Percentiles rank a stretch among this genome's conserved stretches.
These are phyloP conservation scores for Rhodosporidiobolus sp. DNA, from an alignment of 768 basidiomycete species.

Conservation along the genomic window DNA sequence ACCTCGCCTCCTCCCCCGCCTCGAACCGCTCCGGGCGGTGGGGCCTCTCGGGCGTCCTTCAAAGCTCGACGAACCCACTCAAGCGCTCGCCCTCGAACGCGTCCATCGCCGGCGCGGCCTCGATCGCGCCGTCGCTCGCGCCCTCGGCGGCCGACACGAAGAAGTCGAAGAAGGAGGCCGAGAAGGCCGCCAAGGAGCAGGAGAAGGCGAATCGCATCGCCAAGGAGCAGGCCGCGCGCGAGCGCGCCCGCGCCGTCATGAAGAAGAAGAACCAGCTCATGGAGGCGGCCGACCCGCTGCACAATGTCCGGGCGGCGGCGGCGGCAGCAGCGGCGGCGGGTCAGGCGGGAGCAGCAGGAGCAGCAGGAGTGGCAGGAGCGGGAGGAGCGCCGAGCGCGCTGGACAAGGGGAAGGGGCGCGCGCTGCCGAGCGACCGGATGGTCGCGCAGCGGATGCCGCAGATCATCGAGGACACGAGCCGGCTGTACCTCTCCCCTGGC, in stretches of 20 bases:
- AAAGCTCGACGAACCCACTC: slow-evolving; percentile 41
- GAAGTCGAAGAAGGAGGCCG: slow-evolving; percentile 52
- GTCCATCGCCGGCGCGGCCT: slow-evolving; percentile 29
- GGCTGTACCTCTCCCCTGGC: slow-evolving; percentile 20
- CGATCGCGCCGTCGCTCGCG: neutral
- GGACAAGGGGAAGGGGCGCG: slow-evolving; percentile 34
- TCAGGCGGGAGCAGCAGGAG: neutral
- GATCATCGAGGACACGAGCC: slow-evolving; percentile 42
- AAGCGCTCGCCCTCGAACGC: slow-evolving; percentile 47
- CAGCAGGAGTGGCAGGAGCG: neutral
- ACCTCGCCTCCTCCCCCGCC: neutral
- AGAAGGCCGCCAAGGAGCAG: slow-evolving; percentile 44
- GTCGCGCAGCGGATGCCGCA: slow-evolving; percentile 42
- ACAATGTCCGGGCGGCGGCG: slow-evolving; percentile 32
- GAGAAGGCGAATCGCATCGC: slow-evolving; percentile 51
- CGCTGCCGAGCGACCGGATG: slow-evolving; percentile 30
- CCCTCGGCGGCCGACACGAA: slow-evolving; percentile 48
- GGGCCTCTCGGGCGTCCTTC: neutral
- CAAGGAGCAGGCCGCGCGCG: slow-evolving; percentile 46
- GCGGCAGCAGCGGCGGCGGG: slow-evolving; percentile 5
- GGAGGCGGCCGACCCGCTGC: slow-evolving; percentile 42
- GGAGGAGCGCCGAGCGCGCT: neutral
- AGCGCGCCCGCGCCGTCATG: slow-evolving; percentile 53
- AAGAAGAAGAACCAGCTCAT: slow-evolving; percentile 50
- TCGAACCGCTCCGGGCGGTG: neutral